Percentiles rank a stretch among this genome's conserved stretches.
These are phyloP conservation scores for Penicillium thymicola DNA, from an alignment of 2,329 filamentous ascomycete genomes.

Conservation along the genomic window DNA sequence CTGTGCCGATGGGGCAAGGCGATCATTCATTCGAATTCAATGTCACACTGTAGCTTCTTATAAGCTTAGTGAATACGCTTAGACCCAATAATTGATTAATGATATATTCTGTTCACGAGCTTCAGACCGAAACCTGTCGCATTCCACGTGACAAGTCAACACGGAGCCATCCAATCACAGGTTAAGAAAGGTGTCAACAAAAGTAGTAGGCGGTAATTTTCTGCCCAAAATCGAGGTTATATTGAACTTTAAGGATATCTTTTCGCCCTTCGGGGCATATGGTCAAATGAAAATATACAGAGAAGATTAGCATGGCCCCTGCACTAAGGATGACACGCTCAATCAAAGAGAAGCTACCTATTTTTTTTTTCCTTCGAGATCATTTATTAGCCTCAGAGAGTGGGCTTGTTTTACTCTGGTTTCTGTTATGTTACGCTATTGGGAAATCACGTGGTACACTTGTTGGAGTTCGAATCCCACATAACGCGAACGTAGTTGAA, in stretches of 20 bases:
- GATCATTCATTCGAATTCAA: conserved; percentile 45
- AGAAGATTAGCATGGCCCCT: conserved; percentile 81
- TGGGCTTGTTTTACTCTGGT: not conserved
- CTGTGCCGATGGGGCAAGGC: conserved; percentile 45
- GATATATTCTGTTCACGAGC: not conserved
- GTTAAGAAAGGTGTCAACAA: rapidly evolving
- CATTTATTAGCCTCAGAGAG: conserved; percentile 10
- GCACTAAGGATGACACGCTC: conserved; percentile 93
- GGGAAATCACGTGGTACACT: not conserved
- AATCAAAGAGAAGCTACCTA: conserved; percentile 73
- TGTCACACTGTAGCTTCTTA: conserved; percentile 4
- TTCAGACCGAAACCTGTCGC: not conserved
- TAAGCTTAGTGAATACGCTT: not conserved
- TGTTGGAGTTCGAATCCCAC: not conserved
- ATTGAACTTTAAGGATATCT: conserved; percentile 11
- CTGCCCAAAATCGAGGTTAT: conserved; percentile 13
- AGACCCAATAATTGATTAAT: not conserved
- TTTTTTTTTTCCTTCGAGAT: conserved; percentile 55
- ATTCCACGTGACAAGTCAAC: not conserved
- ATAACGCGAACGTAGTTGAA: not conserved
- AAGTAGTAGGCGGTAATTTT: conserved; percentile 1
- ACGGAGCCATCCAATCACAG: not conserved
- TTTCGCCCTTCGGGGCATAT: conserved; percentile 50
- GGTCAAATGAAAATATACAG: conserved; percentile 68
- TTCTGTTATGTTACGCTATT: not conserved